Base-by-base conservation (phyloP, 148 eudicot genomes). In the Rhododendron mucronatum region DNA sequence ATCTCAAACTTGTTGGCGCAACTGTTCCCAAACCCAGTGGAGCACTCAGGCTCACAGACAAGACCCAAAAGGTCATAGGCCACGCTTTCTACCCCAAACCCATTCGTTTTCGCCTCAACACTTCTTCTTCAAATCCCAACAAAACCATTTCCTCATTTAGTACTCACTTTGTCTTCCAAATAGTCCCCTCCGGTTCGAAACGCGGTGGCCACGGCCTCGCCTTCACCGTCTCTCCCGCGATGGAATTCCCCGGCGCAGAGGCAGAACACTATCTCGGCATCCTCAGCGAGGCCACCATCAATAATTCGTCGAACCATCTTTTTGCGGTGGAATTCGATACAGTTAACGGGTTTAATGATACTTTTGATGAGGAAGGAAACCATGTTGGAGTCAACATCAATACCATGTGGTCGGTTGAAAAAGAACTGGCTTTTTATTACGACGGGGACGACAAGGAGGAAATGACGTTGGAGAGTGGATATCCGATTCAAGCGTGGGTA, bases 321-420 rank as follows among this genome's bases (percentile, higher is more conserved):
- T 88, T 90, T 8, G 82, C 86, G 18, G 90, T 90, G 4, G 90
- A 88, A 48, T 90, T 90, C 48, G 92, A 90, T 20, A 90, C 90
- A 0, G 90, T 88, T 0, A 63, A 81, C 3, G 89, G 90, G 12
- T 48, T 78, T 12, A 44, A 85, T 3, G 88, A 88, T 80, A 13
- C 37, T 35, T 35, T 35, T 35, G 37, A 35, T 35, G 2, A 37
- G 2, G 77, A 87, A 1, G 88, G 87, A 6, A 90, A 88, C 59
- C 92, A 90, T 41, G 33, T 90, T 1, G 89, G 87, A 13, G 84
- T 90, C 67, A 85, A 90, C 81, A 16, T 80, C 55, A 88, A 88
- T 14, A n/a, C 87, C 11, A 76, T 90, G 89, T 2, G 1, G 1
- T 85, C 90, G 0, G 2, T 35, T 35, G 37, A 35, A 35, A 35